Percentiles rank a stretch among this genome's conserved stretches.
These are phyloP conservation scores for Rosa hybrid DNA, from an alignment of 331 rosid species.

Conservation along the genomic window DNA sequence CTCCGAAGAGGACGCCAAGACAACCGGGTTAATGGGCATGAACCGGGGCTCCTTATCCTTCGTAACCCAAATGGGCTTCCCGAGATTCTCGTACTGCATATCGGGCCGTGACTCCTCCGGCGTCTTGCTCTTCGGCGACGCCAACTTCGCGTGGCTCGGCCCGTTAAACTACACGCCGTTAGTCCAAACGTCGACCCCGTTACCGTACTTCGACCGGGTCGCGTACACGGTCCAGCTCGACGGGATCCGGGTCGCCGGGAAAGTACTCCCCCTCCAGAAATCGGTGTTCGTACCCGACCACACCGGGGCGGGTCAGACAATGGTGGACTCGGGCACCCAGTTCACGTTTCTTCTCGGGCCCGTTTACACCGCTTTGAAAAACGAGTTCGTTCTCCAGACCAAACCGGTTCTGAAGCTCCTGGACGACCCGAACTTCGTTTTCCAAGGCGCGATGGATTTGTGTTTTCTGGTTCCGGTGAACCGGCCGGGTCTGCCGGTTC, in stretches of 20 bases:
- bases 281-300: conserved; percentile 65
- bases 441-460: conserved; percentile 79
- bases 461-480: conserved; percentile 42
- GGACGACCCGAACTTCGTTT: conserved; percentile 55
- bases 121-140: conserved; percentile 58
- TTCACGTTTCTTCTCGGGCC: conserved; percentile 78
- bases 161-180: conserved; percentile 65
- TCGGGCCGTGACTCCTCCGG: conserved; percentile 60
- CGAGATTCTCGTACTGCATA: conserved; percentile 81
- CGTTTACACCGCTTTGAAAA: conserved; percentile 61
- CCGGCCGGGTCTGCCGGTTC: conserved; percentile 13
- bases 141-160: conserved; percentile 44
- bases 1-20: conserved; percentile 60
- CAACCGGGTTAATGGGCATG: conserved; percentile 78
- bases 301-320: conserved; percentile 89
- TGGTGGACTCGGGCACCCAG: conserved; percentile 87
- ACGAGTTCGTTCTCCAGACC: conserved; percentile 56
- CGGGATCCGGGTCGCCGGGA: conserved; percentile 57
- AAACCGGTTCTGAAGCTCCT: conserved; percentile 33
- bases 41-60: conserved; percentile 73
- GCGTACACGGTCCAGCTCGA: conserved; percentile 77
- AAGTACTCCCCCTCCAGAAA: conserved; percentile 46
- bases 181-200: conserved; percentile 42
- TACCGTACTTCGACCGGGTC: conserved; percentile 68
- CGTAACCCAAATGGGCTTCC: conserved; percentile 50